Evolutionary conservation across 225 moss, liverwort and hornwort species (phyloP).

Genomic region (Physcomitrium patens): DNA sequence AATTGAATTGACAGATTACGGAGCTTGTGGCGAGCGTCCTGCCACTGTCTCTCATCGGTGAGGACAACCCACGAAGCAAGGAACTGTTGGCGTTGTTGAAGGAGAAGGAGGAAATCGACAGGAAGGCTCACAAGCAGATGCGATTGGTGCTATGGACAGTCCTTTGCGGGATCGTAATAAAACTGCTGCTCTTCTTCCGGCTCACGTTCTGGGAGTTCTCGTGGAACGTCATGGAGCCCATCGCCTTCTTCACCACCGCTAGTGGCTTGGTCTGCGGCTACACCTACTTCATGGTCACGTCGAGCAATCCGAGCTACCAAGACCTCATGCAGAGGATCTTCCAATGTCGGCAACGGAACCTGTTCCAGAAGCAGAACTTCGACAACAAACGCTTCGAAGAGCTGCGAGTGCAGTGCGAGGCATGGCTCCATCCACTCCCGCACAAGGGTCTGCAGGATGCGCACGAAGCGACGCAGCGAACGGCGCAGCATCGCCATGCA

Average conservation of each 20-base stretch:
- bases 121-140: constrained; percentile 83
- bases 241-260: constrained; percentile 86
- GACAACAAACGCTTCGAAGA: constrained; percentile 69
- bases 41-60: constrained; percentile 75
- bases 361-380: constrained; percentile 79
- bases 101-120: constrained; percentile 69
- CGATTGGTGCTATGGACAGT: constrained; percentile 77
- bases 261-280: constrained; percentile 81
- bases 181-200: constrained; percentile 75
- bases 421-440: neutral
- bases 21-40: constrained; percentile 84
- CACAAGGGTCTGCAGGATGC: too few relatives aligned
- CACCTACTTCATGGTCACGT: constrained; percentile 84
- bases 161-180: constrained; percentile 55
- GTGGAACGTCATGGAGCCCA: constrained; percentile 98
- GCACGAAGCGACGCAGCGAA: too few relatives aligned
- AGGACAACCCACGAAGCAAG: constrained; percentile 73
- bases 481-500: too few relatives aligned
- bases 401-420: constrained; percentile 80
- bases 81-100: constrained; percentile 66
- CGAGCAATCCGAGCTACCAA: constrained; percentile 82
- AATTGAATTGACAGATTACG: constrained; percentile 56
- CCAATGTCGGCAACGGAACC: constrained; percentile 73
- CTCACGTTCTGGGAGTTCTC: constrained; percentile 97
- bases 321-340: constrained; percentile 88